phyloP scores from a whole-genome alignment of 192 early-diverging fungal species.

The Obelidium mucronatum region DNA sequence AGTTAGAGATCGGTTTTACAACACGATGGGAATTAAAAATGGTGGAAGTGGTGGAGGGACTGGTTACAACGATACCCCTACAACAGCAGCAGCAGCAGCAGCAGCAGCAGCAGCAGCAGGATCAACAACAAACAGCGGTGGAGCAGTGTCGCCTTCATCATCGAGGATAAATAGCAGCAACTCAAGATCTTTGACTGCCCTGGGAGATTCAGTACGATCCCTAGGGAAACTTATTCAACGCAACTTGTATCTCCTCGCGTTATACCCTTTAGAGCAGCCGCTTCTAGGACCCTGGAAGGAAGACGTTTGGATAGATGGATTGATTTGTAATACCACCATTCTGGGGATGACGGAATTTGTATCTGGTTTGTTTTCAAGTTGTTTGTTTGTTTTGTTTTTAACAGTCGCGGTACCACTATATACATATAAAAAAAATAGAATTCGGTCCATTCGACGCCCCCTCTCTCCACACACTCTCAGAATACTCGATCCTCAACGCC shows the following conservation, averaged over 20 bases:
- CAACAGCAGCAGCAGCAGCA: too few species aligned
- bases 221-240: conserved; percentile 13
- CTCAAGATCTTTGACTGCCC: too few species aligned
- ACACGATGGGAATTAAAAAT: neutral
- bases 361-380: conserved; percentile 12
- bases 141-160: too few species aligned
- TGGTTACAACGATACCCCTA: neutral
- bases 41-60: neutral
- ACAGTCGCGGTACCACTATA: too few species aligned
- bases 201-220: neutral
- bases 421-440: too few species aligned
- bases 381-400: too few species aligned
- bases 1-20: conserved; percentile 3
- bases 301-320: conserved; percentile 13
- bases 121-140: too few species aligned
- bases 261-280: neutral
- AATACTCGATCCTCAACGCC: neutral
- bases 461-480: conserved; percentile 8
- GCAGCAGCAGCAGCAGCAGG: too few species aligned
- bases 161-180: too few species aligned
- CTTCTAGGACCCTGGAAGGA: neutral
- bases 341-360: conserved; percentile 30
- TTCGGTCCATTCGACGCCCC: conserved; percentile 21
- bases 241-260: conserved; percentile 10
- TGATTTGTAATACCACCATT: conserved; percentile 19